phyloP scores from a whole-genome alignment of 345 rosid species.

The Syzygium grande region DNA sequence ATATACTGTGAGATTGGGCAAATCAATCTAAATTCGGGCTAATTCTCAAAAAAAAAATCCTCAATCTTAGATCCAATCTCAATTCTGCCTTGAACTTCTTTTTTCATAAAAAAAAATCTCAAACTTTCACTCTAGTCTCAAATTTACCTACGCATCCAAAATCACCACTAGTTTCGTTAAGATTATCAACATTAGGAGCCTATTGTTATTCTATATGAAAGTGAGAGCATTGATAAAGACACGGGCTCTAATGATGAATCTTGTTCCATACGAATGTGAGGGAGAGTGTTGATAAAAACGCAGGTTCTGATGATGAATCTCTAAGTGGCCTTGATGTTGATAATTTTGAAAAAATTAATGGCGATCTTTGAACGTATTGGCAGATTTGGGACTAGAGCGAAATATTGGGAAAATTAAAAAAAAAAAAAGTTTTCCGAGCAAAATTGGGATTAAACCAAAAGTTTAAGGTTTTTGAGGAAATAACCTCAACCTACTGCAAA shows the following conservation, averaged over 20 bases:
- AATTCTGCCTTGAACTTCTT: too few species aligned
- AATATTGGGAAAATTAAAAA: too few species aligned
- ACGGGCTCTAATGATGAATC: background rate
- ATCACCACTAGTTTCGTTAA: background rate
- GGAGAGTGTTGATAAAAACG: background rate
- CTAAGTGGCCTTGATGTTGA: background rate
- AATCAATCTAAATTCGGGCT: background rate
- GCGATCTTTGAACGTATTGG: rapidly evolving
- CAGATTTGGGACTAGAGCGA: background rate
- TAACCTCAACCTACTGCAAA: too few species aligned
- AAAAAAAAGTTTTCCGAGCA: too few species aligned
- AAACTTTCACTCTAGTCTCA: background rate
- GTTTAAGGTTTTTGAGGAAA: too few species aligned
- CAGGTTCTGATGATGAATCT: background rate
- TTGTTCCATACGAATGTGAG: too few species aligned
- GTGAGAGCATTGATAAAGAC: background rate
- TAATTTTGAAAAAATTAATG: too few species aligned
- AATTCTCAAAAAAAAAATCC: background rate
- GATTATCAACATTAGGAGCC: background rate
- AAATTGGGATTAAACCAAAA: too few species aligned
- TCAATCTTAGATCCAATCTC: background rate
- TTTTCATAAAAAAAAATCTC: too few species aligned
- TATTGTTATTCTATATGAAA: too few species aligned
- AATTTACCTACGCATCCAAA: rapidly evolving
- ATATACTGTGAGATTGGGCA: background rate